phyloP scores from a whole-genome alignment of 257 asterid genomes.

The Misopates orontium region DNA sequence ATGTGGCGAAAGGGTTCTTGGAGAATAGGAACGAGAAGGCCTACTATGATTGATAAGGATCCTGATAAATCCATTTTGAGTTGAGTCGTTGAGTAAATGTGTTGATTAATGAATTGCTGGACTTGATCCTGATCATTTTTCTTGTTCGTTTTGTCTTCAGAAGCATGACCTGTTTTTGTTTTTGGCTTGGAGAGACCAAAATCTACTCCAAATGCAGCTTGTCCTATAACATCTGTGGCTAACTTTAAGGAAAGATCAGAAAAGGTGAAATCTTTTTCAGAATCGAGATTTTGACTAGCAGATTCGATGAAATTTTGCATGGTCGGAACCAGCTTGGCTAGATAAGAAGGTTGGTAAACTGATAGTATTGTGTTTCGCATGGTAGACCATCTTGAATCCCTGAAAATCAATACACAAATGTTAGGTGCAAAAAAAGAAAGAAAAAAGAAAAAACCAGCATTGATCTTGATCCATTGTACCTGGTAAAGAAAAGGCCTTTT shows the following conservation, averaged over 20 bases:
- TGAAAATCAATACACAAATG: constrained; percentile 23
- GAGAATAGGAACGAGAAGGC: constrained; percentile 69
- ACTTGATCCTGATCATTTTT: constrained; percentile 38
- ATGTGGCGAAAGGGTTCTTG: constrained; percentile 91
- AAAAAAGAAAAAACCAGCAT: background rate
- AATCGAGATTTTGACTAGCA: constrained; percentile 58
- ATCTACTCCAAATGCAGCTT: constrained; percentile 92
- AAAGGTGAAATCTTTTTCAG: constrained; percentile 52
- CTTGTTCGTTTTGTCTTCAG: constrained; percentile 14
- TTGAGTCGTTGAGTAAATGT: constrained; percentile 83
- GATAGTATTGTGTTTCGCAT: constrained; percentile 89
- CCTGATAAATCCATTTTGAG: constrained; percentile 97
- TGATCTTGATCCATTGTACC: constrained; percentile 31
- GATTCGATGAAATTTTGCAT: constrained; percentile 77
- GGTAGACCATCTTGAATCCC: constrained; percentile 88
- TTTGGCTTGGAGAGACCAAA: constrained; percentile 78
- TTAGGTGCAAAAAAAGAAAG: background rate
- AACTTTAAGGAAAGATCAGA: constrained; percentile 82
- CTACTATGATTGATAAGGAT: constrained; percentile 75
- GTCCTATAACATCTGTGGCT: constrained; percentile 89
- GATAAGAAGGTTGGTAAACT: constrained; percentile 90
- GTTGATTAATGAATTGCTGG: constrained; percentile 78
- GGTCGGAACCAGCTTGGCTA: constrained; percentile 73
- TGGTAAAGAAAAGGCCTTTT: constrained; percentile 92
- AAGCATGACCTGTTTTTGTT: constrained; percentile 23